Base-by-base conservation (phyloP, 2,329 filamentous ascomycete genomes). In the Fusarium gaditjirri region DNA sequence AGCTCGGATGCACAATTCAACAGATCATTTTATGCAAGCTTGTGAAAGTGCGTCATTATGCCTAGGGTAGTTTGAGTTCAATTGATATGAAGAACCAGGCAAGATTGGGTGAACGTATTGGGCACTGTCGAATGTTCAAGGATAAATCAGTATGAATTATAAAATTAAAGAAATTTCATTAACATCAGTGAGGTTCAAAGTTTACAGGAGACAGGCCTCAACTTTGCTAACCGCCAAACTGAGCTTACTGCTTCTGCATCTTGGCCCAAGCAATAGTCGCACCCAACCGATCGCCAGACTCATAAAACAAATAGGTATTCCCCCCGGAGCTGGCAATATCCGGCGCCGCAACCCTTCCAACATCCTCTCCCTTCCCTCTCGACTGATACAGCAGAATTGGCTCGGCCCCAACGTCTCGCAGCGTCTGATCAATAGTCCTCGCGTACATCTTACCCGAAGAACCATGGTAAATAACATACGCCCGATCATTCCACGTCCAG, bases 241-340 rank as follows among this genome's bases (percentile, higher is more conserved):
- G 9, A 27, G 5, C n/a, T 16, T 1, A 39, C 1, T 49, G 41
- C 8, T 56, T 56, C 8, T 55, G 64, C 42, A 57, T 59, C 21
- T 72, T 72, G 0, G 70, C 70, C 70, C 69, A 72, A 2, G 60
- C 65, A 29, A 72, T 72, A 0, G 65, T 70, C 0, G 39, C 69
- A 1, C 33, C 19, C 33, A 72, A 7, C 1, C 70, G 5, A 13
- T 33, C 38, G 0, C 70, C 70, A 38, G 53, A 62, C 4, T 72
- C 70, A 6, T 66, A 72, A 16, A 72, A 72, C 19, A 72, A 8
- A 16, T 70, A 72, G 2, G 56, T 62, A 21, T 65, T 49, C 0
- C 43, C 59, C 0, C 47, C 46, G 23, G 44, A 49, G 0, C 43
- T 61, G 1, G 43, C 60, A 41, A 61, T 29, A 7, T 72, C 65